A percentile compares a stretch with the other conserved stretches of the same genome.
phyloP scores from a whole-genome alignment of 345 rosid species.

The Citrus mangshanensis region DNA sequence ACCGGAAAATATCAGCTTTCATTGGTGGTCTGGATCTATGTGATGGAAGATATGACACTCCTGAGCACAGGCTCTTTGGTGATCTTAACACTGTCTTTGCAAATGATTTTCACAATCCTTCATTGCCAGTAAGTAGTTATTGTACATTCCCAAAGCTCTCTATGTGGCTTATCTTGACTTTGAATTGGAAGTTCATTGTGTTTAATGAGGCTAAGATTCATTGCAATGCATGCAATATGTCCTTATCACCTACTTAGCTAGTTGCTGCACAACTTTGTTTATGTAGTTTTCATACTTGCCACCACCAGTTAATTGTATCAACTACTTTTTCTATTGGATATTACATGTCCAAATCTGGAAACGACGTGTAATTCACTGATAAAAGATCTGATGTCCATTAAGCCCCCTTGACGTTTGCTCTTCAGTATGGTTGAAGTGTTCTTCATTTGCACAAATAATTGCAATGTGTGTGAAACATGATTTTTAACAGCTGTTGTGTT shows the following conservation, averaged over 20 bases:
- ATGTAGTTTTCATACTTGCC: background rate
- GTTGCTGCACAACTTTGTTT: background rate
- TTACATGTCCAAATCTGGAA: no score
- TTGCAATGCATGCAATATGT: background rate
- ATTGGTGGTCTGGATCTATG: conserved; percentile 71
- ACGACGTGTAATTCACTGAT: background rate
- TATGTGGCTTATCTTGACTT: background rate
- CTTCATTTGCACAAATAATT: background rate
- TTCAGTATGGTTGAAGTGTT: background rate
- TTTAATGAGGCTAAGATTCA: background rate
- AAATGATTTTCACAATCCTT: conserved; percentile 62
- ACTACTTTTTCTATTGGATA: no score
- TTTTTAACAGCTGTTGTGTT: conserved; percentile 10
- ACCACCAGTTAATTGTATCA: background rate
- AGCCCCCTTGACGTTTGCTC: background rate
- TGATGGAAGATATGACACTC: conserved; percentile 81
- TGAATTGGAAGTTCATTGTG: background rate
- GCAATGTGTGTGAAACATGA: background rate
- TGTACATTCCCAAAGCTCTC: background rate
- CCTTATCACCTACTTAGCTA: background rate
- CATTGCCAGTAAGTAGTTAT: conserved; percentile 47
- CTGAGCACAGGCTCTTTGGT: conserved; percentile 53
- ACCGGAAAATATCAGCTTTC: conserved; percentile 61
- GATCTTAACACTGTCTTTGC: conserved; percentile 52
- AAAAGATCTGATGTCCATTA: background rate